phyloP scores from a whole-genome alignment of 2,329 filamentous ascomycete species.

The Blastomyces parvus region DNA sequence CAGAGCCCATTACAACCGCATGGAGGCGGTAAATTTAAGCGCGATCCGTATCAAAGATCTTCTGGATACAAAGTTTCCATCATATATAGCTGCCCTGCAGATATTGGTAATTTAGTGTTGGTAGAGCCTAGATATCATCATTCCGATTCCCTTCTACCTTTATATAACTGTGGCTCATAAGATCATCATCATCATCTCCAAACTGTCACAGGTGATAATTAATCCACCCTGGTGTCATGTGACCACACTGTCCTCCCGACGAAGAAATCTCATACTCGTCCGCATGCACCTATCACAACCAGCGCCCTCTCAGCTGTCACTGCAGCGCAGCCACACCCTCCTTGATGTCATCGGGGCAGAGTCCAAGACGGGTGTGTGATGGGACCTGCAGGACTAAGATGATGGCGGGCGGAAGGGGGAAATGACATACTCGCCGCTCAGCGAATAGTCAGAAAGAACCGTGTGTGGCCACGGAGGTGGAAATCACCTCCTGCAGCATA shows the following conservation, averaged over 20 bases:
- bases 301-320: not conserved
- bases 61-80: not conserved
- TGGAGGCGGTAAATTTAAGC: not conserved
- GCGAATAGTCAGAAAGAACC: not conserved
- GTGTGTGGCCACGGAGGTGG: not conserved
- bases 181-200: not conserved
- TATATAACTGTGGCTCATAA: not conserved
- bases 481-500: not conserved
- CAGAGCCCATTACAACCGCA: not conserved
- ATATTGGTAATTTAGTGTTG: not conserved
- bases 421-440: not conserved
- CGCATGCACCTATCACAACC: constrained; percentile 4
- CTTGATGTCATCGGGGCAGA: not conserved
- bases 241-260: not conserved
- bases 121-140: not conserved
- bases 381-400: constrained; percentile 4
- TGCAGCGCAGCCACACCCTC: not conserved
- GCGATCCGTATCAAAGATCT: not conserved
- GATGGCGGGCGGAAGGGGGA: not conserved
- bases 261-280: not conserved
- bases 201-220: not conserved
- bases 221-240: not conserved
- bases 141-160: not conserved
- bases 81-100: not conserved
- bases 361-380: constrained; percentile 1